Percentiles rank a stretch among this genome's conserved stretches.
phyloP scores from a whole-genome alignment of 306 rosid genomes.

The Hylodesmum podocarpum region DNA sequence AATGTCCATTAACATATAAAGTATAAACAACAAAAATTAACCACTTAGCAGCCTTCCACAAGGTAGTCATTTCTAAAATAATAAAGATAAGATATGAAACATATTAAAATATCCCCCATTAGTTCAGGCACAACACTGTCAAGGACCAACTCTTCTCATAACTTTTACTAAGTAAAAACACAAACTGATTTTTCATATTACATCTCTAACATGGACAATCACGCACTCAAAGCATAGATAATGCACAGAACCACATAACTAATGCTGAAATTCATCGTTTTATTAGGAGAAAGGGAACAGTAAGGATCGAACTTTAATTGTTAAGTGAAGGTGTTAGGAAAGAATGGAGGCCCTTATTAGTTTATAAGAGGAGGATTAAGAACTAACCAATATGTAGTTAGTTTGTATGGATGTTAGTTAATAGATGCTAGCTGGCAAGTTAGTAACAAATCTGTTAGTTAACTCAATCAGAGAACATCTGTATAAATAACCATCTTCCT shows the following conservation, averaged over 20 bases:
- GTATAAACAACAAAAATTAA: background rate
- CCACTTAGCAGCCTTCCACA: background rate
- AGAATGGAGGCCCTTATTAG: too few species aligned
- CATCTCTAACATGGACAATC: background rate
- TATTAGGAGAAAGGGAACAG: background rate
- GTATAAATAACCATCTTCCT: too few species aligned
- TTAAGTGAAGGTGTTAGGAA: too few species aligned
- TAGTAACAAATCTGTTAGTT: too few species aligned
- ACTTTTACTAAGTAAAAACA: background rate
- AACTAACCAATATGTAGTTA: too few species aligned
- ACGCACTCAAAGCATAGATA: background rate
- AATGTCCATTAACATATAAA: background rate
- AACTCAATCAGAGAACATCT: too few species aligned
- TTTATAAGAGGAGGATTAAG: too few species aligned
- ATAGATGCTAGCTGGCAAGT: too few species aligned
- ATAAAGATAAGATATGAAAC: background rate
- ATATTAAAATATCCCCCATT: background rate
- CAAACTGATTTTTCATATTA: background rate
- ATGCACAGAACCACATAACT: background rate
- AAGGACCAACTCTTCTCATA: background rate
- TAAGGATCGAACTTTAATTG: background rate
- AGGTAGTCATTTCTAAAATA: background rate
- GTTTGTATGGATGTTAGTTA: too few species aligned
- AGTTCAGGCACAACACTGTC: constrained; percentile 2
- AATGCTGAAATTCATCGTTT: background rate